Evolutionary conservation across 768 basidiomycete species (phyloP).

Genomic region (Termitomyces sp.): DNA sequence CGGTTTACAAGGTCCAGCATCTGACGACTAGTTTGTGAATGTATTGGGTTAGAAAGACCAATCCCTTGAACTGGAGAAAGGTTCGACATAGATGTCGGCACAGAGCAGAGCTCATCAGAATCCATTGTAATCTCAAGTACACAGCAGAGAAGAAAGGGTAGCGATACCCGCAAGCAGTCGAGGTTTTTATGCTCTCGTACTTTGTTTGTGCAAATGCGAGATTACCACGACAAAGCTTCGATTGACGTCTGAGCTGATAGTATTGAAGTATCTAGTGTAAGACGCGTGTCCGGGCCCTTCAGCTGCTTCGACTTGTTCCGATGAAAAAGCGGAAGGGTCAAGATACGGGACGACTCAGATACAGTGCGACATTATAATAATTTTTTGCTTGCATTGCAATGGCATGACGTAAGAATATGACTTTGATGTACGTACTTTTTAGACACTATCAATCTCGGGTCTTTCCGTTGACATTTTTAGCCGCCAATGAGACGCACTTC

Average conservation of each 20-base stretch:
- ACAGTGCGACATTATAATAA: background rate
- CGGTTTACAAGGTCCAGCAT: conserved; percentile 53
- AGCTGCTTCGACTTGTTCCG: too few species aligned
- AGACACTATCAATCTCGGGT: background rate
- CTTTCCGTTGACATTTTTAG: background rate
- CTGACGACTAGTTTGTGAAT: conserved; percentile 31
- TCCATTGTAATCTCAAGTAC: background rate
- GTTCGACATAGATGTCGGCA: background rate
- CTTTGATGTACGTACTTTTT: background rate
- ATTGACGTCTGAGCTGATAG: background rate
- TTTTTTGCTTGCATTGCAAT: background rate
- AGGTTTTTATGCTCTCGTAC: background rate
- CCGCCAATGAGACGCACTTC: background rate
- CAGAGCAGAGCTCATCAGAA: background rate
- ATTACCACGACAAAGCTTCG: background rate
- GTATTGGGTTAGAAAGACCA: conserved; percentile 40
- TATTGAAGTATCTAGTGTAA: background rate
- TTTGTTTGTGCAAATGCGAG: background rate
- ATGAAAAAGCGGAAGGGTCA: background rate
- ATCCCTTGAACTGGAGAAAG: conserved; percentile 35
- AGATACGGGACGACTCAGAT: background rate
- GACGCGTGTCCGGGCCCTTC: background rate
- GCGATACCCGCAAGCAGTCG: background rate
- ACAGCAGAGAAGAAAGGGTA: background rate
- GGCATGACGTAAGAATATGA: background rate